Base-by-base conservation (phyloP, 2,329 filamentous ascomycete genomes). In the Stachybotrys elegans region DNA sequence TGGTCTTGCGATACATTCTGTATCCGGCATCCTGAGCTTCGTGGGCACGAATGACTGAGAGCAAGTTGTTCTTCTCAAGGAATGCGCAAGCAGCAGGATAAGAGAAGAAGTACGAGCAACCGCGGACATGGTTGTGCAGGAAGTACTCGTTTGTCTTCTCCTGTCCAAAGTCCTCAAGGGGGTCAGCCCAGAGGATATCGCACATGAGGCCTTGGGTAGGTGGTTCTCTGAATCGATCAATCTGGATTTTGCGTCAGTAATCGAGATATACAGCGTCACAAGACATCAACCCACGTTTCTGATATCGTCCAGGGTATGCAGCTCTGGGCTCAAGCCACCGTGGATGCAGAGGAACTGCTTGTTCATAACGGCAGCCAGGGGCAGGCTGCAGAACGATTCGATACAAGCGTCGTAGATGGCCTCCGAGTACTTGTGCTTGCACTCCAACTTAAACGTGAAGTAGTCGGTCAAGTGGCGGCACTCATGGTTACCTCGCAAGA, bases 271-370 rank as follows among this genome's bases (percentile, higher is more conserved):
- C 37, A 38, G 37, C 42, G 25, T 32, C 22, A 48, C n/a, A n/a
- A n/a, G n/a, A 27, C 22, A 9, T 40, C n/a, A 16, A 55, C 86
- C 55, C 70, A 93, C 88, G 62, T 76, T 86, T 75, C 92, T 90
- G 56, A 98, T 71, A 59, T 98, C 93, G 56, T 98, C 93, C 43
- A 98, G 76, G 5, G 92, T 96, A 67, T 97, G 92, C 50, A 98
- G 73, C 68, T 98, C 93, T 6, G 93, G 93, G 65, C 91, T 96
- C 56, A 98, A 73, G 51, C 93, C 93, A 60, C 93, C 93, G 65
- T 98, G 93, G 57, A 98, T 97, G 66, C 93, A 98, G 55, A 98
- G 73, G 69, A 98, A 98, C 68, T 98, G 93, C 76, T 98, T 98
- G 80, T 98, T 98, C 93, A 98, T 98, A 55, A 98, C 84, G 22